A percentile compares a stretch with the other conserved stretches of the same genome.
phyloP scores from a whole-genome alignment of 306 rosid genomes.

The Leucaena leucocephala region DNA sequence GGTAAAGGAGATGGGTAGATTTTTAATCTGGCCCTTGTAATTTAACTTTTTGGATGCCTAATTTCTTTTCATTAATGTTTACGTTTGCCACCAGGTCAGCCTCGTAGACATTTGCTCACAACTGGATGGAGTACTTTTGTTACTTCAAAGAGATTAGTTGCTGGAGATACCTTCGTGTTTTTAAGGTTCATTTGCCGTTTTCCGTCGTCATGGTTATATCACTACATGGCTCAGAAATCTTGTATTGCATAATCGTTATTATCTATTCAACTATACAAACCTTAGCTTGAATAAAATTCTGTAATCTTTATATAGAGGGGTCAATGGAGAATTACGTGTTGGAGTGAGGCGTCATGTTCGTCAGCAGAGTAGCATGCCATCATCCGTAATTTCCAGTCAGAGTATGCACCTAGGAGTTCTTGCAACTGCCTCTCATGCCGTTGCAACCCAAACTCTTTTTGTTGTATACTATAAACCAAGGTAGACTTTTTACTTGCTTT shows the following conservation, averaged over 20 bases:
- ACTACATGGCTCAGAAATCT: constrained; percentile 17
- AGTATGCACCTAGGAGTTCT: constrained; percentile 98
- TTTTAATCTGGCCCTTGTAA: constrained; percentile 20
- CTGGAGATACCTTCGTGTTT: constrained; percentile 93
- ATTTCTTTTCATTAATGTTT: constrained; percentile 24
- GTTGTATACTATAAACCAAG: constrained; percentile 89
- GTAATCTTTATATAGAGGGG: constrained; percentile 60
- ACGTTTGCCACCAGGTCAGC: constrained; percentile 72
- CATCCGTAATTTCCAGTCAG: constrained; percentile 91
- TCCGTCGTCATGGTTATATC: constrained; percentile 1
- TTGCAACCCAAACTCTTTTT: constrained; percentile 73
- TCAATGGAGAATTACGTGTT: constrained; percentile 76
- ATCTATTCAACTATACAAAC: neutral
- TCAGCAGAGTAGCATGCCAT: constrained; percentile 83
- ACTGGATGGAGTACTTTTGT: constrained; percentile 99
- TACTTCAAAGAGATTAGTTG: constrained; percentile 86
- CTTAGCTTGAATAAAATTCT: constrained; percentile 34
- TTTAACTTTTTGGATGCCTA: constrained; percentile 20
- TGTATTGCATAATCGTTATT: neutral
- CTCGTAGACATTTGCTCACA: constrained; percentile 93
- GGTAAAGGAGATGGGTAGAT: constrained; percentile 46
- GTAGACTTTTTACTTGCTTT: constrained; percentile 41
- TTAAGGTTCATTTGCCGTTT: constrained; percentile 55
- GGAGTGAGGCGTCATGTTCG: constrained; percentile 87
- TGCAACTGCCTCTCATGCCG: constrained; percentile 97